These are phyloP conservation scores for Vitis riparia DNA, from an alignment of 164 flowering plant genomes.

Conservation along the genomic window DNA sequence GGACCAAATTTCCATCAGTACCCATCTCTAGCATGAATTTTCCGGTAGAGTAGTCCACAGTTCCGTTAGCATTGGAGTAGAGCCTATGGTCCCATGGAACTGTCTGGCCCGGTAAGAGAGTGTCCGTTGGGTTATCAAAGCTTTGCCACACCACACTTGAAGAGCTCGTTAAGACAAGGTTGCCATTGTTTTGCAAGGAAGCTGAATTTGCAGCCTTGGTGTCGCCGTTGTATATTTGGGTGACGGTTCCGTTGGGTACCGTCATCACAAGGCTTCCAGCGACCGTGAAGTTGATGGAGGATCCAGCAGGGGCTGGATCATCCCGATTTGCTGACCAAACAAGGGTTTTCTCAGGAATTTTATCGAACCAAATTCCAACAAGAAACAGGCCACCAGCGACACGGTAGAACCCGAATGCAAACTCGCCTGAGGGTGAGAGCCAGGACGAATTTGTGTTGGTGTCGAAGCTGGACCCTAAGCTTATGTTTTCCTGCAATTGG, in stretches of 20 bases:
- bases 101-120: conserved; percentile 16
- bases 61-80: conserved; percentile 17
- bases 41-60: conserved; percentile 22
- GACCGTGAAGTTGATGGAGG: conserved; percentile 10
- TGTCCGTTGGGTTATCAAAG: conserved; percentile 18
- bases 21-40: conserved; percentile 17
- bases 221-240: conserved; percentile 4
- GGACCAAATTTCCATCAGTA: conserved; percentile 15
- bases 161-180: conserved; percentile 11
- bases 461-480: conserved; percentile 10
- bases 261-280: conserved; percentile 16
- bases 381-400: conserved; percentile 14
- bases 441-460: conserved; percentile 23
- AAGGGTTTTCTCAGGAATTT: conserved; percentile 24
- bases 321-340: conserved; percentile 37
- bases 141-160: conserved; percentile 17
- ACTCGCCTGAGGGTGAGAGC: conserved; percentile 29
- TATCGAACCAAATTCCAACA: conserved; percentile 34
- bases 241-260: conserved; percentile 10
- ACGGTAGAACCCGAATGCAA: conserved; percentile 34
- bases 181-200: conserved; percentile 16
- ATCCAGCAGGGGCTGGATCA: conserved; percentile 17
- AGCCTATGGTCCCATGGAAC: conserved; percentile 11
- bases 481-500: not conserved
- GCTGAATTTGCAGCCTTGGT: not conserved